Percentiles rank a stretch among this genome's conserved stretches.
phyloP scores from a whole-genome alignment of 371 early-diverging fungal species.

The Gilbertella persicaria region DNA sequence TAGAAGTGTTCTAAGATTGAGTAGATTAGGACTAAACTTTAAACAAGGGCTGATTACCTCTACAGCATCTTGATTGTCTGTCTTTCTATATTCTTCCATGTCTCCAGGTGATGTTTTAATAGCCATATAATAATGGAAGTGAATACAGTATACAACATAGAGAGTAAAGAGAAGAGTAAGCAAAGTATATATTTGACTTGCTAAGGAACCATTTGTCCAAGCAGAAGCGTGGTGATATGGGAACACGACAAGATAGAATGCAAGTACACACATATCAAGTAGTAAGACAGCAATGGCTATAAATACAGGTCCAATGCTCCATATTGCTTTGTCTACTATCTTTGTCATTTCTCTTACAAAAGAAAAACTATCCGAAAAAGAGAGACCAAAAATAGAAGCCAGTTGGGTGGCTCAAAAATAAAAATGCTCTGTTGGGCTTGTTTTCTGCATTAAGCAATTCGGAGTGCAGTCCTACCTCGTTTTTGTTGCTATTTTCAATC shows the following conservation, averaged over 20 bases:
- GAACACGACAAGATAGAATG: constrained; percentile 51
- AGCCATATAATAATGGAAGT: constrained; percentile 63
- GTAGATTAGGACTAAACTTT: neutral
- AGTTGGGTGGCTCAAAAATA: too few relatives aligned
- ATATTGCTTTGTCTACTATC: constrained; percentile 54
- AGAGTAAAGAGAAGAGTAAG: constrained; percentile 39
- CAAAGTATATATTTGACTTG: constrained; percentile 33
- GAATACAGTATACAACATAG: constrained; percentile 58
- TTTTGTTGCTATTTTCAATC: too few relatives aligned
- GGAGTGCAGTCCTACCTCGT: too few relatives aligned
- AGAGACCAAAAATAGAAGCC: neutral
- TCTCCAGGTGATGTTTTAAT: constrained; percentile 56
- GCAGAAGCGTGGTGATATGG: constrained; percentile 48
- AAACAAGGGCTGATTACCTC: constrained; percentile 5
- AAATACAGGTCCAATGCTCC: constrained; percentile 56
- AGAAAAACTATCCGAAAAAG: constrained; percentile 1
- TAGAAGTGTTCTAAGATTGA: constrained; percentile 19
- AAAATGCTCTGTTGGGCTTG: too few relatives aligned
- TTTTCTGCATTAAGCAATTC: too few relatives aligned
- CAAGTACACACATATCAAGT: constrained; percentile 50
- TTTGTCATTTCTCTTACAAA: constrained; percentile 31
- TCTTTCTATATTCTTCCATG: constrained; percentile 32
- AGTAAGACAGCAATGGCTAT: constrained; percentile 54
- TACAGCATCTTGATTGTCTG: neutral
- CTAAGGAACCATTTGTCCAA: constrained; percentile 27